Conservation (phyloP, 2,329 filamentous ascomycete genomes). For the Sclerotinia sclerotiorum region DNA sequence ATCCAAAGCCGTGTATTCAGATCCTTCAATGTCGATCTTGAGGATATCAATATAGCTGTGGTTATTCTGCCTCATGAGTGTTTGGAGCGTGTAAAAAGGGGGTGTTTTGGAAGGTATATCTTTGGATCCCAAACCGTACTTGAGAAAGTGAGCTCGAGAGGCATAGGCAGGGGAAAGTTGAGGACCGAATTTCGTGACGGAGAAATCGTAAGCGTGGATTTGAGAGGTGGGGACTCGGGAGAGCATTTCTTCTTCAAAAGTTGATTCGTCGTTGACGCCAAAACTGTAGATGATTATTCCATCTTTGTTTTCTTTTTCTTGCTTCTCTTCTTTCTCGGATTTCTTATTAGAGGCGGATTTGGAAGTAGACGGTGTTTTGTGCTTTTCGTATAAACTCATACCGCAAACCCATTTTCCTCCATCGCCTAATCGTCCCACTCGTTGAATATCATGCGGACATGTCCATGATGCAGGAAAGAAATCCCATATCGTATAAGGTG, state of each 20-base stretch:
- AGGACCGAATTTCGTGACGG: slow-evolving; percentile 41
- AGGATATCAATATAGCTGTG: slow-evolving; percentile 45
- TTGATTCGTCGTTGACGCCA: slow-evolving; percentile 43
- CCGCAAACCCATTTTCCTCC: slow-evolving; percentile 49
- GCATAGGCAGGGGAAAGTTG: slow-evolving; percentile 26
- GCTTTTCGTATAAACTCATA: slow-evolving; percentile 42
- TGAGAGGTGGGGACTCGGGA: slow-evolving; percentile 41
- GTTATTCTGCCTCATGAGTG: slow-evolving; percentile 44
- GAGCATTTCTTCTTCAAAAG: slow-evolving; percentile 45
- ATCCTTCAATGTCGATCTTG: slow-evolving; percentile 46
- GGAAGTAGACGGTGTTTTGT: slow-evolving; percentile 5
- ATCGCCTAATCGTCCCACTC: slow-evolving; percentile 44
- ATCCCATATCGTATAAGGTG: slow-evolving; percentile 45
- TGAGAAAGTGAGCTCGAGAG: slow-evolving; percentile 41
- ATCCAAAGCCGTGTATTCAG: slow-evolving; percentile 41
- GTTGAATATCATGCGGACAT: slow-evolving; percentile 45
- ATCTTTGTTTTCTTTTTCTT: slow-evolving; percentile 18
- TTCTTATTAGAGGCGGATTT: neutral
- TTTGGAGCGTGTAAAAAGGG: slow-evolving; percentile 42
- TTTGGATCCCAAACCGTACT: slow-evolving; percentile 40
- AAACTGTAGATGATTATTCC: slow-evolving; percentile 44
- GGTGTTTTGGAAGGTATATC: slow-evolving; percentile 37
- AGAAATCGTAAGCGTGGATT: slow-evolving; percentile 46
- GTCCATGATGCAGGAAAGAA: slow-evolving; percentile 44
- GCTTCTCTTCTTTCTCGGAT: slow-evolving; percentile 25